phyloP scores from a whole-genome alignment of 805 yeast genomes.

The Yamadazyma sp. region DNA sequence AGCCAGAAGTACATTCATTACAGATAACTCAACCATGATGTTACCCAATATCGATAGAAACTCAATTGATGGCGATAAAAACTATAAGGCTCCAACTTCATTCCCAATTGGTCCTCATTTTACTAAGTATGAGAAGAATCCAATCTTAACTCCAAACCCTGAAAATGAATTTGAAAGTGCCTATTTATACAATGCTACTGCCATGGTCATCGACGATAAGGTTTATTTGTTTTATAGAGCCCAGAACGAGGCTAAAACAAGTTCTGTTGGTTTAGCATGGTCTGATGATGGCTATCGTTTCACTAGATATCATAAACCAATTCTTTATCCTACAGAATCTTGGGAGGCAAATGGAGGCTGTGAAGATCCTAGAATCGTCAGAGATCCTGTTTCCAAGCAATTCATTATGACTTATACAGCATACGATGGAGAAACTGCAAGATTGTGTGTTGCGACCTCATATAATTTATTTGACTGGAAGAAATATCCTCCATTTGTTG shows the following conservation, averaged over 20 bases:
- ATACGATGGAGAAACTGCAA: slow-evolving; percentile 30
- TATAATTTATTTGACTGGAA: slow-evolving; percentile 36
- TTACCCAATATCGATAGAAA: slow-evolving; percentile 24
- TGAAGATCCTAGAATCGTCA: slow-evolving; percentile 41
- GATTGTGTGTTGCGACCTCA: slow-evolving; percentile 39
- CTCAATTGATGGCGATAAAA: slow-evolving; percentile 27
- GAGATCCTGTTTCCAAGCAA: slow-evolving; percentile 32
- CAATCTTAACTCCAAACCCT: slow-evolving; percentile 38
- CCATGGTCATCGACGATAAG: slow-evolving; percentile 36
- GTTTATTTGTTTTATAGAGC: slow-evolving; percentile 39
- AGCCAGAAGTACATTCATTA: too few species aligned
- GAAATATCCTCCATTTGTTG: slow-evolving; percentile 34
- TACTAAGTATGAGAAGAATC: slow-evolving; percentile 31
- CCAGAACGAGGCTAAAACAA: slow-evolving; percentile 30
- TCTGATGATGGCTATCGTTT: slow-evolving; percentile 36
- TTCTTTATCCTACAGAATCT: slow-evolving; percentile 33
- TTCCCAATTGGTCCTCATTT: slow-evolving; percentile 44
- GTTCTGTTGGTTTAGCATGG: slow-evolving; percentile 41
- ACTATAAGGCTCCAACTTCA: slow-evolving; percentile 30
- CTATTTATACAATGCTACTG: slow-evolving; percentile 40
- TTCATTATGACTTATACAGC: slow-evolving; percentile 42
- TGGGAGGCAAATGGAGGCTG: slow-evolving; percentile 42
- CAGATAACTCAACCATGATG: too few species aligned
- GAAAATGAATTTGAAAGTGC: slow-evolving; percentile 35
- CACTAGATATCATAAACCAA: slow-evolving; percentile 26